Base-by-base conservation (phyloP, 495 filamentous ascomycete species). In the Endocarpon pusillum region DNA sequence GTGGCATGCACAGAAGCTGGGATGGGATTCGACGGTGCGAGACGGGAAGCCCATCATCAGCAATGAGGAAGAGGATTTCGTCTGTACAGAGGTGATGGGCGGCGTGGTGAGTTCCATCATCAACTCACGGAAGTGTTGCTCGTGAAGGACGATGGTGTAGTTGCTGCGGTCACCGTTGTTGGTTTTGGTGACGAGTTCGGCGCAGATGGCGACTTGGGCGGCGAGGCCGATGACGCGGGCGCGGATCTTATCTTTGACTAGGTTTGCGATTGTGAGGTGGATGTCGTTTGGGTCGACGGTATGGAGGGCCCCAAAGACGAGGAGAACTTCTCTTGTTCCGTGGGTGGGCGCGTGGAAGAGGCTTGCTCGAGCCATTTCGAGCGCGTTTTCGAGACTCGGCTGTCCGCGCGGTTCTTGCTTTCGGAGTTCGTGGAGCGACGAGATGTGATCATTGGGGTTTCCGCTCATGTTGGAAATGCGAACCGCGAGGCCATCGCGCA, bases 21-120 rank as follows among this genome's bases (percentile, higher is more conserved):
- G 71, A 16, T 55, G 59, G 11, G 69, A 59, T 36, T 83, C 81
- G 32, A 85, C 71, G n/a, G 78, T 78, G 11, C 89, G 73, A 29
- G 78, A 86, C n/a, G 89, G 89, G 45, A 99, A 99, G 3, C 89
- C 91, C 91, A 96, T 96, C 80, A 85, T 91, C 10, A 99, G 66
- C 20, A 96, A 62, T 18, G 80, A 80, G 23, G 78, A 77, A 29
- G 72, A 67, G 39, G 64, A 69, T 44, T 75, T 69, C 47, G 75
- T 73, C 21, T 69, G 55, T 0, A 73, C 66, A 30, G 78, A 71
- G 3, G 81, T 77, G 14, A 80, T 75, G 2, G 89, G 91, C 2
- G 89, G 89, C 6, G 81, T 93, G 4, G 87, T 96, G 23, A 78
- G 69, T 21, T 75, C 73, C 56, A 96, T 73, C 38, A 96, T 61